Conservation (phyloP, 805 yeast species). For the Starmerella kuoi region DNA sequence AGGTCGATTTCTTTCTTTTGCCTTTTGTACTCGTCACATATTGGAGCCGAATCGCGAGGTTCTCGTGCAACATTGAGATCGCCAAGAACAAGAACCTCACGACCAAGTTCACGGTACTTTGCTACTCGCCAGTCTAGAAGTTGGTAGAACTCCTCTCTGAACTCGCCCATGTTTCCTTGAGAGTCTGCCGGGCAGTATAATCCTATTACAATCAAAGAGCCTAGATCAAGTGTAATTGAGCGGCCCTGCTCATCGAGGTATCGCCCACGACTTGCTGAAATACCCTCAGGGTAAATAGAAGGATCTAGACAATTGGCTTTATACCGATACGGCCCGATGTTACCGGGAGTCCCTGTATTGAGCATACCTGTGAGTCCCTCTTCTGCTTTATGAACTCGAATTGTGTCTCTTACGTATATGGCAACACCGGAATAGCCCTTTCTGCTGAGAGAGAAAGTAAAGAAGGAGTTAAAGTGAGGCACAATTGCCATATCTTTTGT, state of each 20-base stretch:
- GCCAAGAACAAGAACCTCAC: conserved; percentile 70
- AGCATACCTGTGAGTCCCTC: conserved; percentile 77
- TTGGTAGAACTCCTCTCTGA: conserved; percentile 44
- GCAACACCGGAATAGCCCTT: conserved; percentile 93
- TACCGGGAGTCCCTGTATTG: conserved; percentile 1
- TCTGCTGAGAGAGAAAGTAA: conserved; percentile 52
- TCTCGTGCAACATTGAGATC: conserved; percentile 78
- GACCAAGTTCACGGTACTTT: conserved; percentile 41
- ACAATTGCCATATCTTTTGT: conserved; percentile 40
- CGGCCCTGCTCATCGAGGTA: conserved; percentile 76
- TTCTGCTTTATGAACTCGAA: conserved; percentile 62
- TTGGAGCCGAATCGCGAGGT: conserved; percentile 70
- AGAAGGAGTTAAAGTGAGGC: conserved; percentile 48
- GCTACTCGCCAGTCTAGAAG: conserved; percentile 50
- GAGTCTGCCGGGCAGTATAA: conserved; percentile 91
- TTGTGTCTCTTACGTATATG: conserved; percentile 45
- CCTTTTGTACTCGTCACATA: conserved; percentile 37
- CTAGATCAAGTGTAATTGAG: conserved; percentile 59
- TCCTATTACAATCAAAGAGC: conserved; percentile 36
- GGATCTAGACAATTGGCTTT: neutral
- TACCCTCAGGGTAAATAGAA: conserved; percentile 12
- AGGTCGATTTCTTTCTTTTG: conserved; percentile 10
- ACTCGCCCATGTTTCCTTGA: conserved; percentile 50
- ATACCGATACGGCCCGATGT: conserved; percentile 9
- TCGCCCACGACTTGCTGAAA: conserved; percentile 46